Percentiles rank a stretch among this genome's conserved stretches.
phyloP scores from a whole-genome alignment of 306 rosid species.

The Dalbergia oliveri region DNA sequence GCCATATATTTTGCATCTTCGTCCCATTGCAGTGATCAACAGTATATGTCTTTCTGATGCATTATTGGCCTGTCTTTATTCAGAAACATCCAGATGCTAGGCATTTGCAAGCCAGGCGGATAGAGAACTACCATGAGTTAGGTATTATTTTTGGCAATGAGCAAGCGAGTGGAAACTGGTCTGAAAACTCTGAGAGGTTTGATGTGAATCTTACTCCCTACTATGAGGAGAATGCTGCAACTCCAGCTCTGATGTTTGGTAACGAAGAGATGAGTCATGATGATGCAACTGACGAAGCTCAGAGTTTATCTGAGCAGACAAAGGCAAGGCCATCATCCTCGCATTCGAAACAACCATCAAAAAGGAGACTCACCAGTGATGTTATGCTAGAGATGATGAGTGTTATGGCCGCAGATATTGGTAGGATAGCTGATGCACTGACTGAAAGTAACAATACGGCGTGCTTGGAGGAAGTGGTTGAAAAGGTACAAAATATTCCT shows the following conservation, averaged over 20 bases:
- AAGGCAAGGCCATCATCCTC: conserved; percentile 64
- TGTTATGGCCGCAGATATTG: conserved; percentile 63
- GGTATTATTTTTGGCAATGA: conserved; percentile 61
- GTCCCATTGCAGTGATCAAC: conserved; percentile 2
- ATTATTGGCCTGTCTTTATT: conserved; percentile 37
- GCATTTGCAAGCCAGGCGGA: conserved; percentile 48
- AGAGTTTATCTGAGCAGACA: conserved; percentile 63
- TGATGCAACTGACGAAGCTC: conserved; percentile 54
- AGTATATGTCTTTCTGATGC: conserved; percentile 14
- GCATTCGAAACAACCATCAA: conserved; percentile 55
- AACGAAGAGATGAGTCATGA: conserved; percentile 47
- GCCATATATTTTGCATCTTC: not conserved
- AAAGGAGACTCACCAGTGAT: conserved; percentile 52
- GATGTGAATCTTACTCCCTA: conserved; percentile 39
- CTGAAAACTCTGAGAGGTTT: conserved; percentile 43
- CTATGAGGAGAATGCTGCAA: conserved; percentile 44
- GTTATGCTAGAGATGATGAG: conserved; percentile 60
- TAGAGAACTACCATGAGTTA: conserved; percentile 58
- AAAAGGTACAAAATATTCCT: conserved; percentile 57
- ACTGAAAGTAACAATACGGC: conserved; percentile 46
- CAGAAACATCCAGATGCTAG: conserved; percentile 60
- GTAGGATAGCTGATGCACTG: conserved; percentile 66
- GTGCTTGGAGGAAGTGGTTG: conserved; percentile 63
- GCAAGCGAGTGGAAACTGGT: conserved; percentile 54
- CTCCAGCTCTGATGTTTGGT: conserved; percentile 23